Percentiles rank a stretch among this genome's conserved stretches.
Evolutionary conservation across 2,329 filamentous ascomycete genomes (phyloP).

Genomic region (Ascochyta lentis): DNA sequence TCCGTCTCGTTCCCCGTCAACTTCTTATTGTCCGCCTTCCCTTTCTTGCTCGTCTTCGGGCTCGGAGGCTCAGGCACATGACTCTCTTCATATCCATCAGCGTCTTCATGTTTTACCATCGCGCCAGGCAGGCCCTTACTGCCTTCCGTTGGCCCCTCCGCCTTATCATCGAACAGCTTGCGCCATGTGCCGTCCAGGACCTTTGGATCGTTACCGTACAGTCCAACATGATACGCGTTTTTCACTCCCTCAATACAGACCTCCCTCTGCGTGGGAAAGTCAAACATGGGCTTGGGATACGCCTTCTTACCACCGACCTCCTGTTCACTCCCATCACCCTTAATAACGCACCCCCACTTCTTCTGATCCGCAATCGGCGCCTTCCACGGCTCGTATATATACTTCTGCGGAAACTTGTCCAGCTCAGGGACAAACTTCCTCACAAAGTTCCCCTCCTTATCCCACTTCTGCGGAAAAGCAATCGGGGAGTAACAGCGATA

Average conservation of each 20-base stretch:
- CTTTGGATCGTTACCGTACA: constrained; percentile 68
- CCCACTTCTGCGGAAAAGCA: constrained; percentile 78
- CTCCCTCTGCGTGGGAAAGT: constrained; percentile 68
- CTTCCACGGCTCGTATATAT: constrained; percentile 82
- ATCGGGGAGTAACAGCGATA: constrained; percentile 74
- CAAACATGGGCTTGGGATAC: constrained; percentile 81
- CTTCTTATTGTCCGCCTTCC: constrained; percentile 66
- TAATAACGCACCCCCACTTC: constrained; percentile 69
- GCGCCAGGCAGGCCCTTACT: constrained; percentile 50
- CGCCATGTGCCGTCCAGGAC: constrained; percentile 68
- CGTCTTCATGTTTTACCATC: constrained; percentile 39
- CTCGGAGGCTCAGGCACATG: constrained; percentile 13
- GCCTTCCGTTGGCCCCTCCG: constrained; percentile 55
- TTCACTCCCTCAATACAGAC: constrained; percentile 74
- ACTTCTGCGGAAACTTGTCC: constrained; percentile 66
- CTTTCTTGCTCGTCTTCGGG: constrained; percentile 25
- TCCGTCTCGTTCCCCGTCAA: constrained; percentile 61
- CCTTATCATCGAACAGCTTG: constrained; percentile 55
- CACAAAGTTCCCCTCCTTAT: constrained; percentile 70
- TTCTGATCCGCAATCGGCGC: constrained; percentile 72
- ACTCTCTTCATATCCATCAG: constrained; percentile 23
- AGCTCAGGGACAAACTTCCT: constrained; percentile 73
- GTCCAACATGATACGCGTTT: constrained; percentile 68
- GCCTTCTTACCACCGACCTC: constrained; percentile 53
- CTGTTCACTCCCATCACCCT: constrained; percentile 50